Base-by-base conservation (phyloP, 225 moss, liverwort and hornwort species). In the Bryum argenteum region DNA sequence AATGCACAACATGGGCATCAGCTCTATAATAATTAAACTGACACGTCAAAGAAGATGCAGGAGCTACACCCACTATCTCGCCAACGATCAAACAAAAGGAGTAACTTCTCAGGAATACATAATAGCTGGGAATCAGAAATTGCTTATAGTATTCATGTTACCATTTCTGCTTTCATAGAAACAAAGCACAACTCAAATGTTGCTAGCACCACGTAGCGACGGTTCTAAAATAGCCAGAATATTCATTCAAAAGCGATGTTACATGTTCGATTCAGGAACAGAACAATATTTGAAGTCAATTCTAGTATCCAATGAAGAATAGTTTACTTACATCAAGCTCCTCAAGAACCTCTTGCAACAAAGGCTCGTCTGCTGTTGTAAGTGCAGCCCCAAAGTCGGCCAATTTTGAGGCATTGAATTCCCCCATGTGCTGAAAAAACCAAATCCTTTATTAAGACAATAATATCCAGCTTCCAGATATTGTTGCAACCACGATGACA, bases 381-480 rank as follows among this genome's bases (percentile, higher is more conserved):
- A 95, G 85, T 43, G 94, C 94, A 73, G 94, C 94, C 47, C 94
- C 92, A 81, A 95, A 95, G 72, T 95, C 94, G 28, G 94, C 94
- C 77, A 95, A 70, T 77, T 90, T 91, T 55, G 94, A 95, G 82
- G 92, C 94, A 79, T 95, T 95, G 71, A 95, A 95, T 66, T 95
- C 94, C 54, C 94, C 94, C 90, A 92, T 95, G 67, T 95, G 92
- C 94, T 95, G 90, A 8, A 61, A 13, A 61, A 53, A 65, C 15
- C 53, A 76, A 11, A 42, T 75, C 55, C 39, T 12, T 50, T 11
- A 52, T 23, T 73, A 53, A 53, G 14, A 64, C n/a, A 64, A 24
- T 44, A 26, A 24, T 69, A 52, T 16, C 15, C 39, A 48, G 55
- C 2, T 55, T 33, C 51, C 41, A 5, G 21, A 41, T 41, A 23